These are phyloP conservation scores for Cystobasidiaceae sp. DNA, from an alignment of 1,284 basidiomycete genomes.

Conservation along the genomic window DNA sequence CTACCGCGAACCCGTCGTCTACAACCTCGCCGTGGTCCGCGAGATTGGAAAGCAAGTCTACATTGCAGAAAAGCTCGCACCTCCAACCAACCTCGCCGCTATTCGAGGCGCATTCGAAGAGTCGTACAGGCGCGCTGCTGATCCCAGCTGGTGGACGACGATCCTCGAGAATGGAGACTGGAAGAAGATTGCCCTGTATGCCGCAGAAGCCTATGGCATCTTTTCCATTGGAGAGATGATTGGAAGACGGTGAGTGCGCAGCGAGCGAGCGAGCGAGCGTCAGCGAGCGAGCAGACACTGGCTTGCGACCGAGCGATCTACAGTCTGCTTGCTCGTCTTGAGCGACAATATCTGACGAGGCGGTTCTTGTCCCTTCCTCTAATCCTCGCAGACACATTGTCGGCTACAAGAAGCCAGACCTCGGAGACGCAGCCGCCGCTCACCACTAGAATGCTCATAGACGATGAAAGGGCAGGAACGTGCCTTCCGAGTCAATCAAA, in stretches of 20 bases:
- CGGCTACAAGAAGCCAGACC: slow-evolving; percentile 59
- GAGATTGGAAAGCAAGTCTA: slow-evolving; percentile 88
- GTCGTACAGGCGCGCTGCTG: slow-evolving; percentile 64
- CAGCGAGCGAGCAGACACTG: neutral
- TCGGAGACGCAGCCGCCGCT: neutral
- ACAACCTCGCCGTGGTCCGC: slow-evolving; percentile 76
- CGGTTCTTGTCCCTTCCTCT: neutral
- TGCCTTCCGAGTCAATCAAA: too few relatives aligned
- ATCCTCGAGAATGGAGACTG: slow-evolving; percentile 68
- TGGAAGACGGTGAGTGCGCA: slow-evolving; percentile 64
- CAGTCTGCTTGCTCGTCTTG: too few relatives aligned
- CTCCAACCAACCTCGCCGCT: slow-evolving; percentile 65
- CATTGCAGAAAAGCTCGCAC: slow-evolving; percentile 75
- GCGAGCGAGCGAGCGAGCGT: neutral
- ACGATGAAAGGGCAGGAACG: too few relatives aligned
- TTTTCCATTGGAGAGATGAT: slow-evolving; percentile 91
- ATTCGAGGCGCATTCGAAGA: slow-evolving; percentile 56
- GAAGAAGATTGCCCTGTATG: slow-evolving; percentile 70
- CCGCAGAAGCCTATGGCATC: slow-evolving; percentile 78
- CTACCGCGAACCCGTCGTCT: slow-evolving; percentile 73
- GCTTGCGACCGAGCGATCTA: too few relatives aligned
- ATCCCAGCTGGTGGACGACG: slow-evolving; percentile 64
- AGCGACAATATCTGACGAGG: too few relatives aligned
- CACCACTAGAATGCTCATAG: slow-evolving; percentile 4
- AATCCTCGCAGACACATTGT: slow-evolving; percentile 53